Conservation (phyloP, 495 filamentous ascomycete genomes). For the Podospora sp. region DNA sequence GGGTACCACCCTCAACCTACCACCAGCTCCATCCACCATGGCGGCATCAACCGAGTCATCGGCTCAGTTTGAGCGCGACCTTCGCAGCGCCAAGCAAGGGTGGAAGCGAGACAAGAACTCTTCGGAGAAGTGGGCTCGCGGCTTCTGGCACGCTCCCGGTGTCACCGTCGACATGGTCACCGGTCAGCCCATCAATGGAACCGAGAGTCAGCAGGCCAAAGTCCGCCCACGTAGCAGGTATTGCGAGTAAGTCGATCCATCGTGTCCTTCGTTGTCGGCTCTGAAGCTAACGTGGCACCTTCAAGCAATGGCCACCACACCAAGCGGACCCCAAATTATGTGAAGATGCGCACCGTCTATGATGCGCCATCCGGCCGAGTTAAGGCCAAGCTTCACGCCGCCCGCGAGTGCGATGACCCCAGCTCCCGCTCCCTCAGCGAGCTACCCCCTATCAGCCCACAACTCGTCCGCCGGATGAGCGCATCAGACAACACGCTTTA, state of each 20-base stretch:
- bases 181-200: conserved; percentile 22
- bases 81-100: conserved; percentile 46
- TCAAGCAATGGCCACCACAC: conserved; percentile 19
- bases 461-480: conserved; percentile 27
- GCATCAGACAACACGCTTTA: conserved; percentile 45
- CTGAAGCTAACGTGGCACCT: conserved; percentile 6
- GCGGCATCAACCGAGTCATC: conserved; percentile 24
- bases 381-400: conserved; percentile 35
- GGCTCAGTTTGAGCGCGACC: conserved; percentile 41
- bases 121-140: conserved; percentile 44
- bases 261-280: not conserved
- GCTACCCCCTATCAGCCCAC: conserved; percentile 28
- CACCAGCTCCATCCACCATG: conserved; percentile 17
- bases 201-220: conserved; percentile 35
- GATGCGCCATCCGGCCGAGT: conserved; percentile 24
- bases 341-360: conserved; percentile 34
- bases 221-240: conserved; percentile 30
- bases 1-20: not conserved
- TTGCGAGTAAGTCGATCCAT: conserved; percentile 18
- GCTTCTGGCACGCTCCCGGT: conserved; percentile 34
- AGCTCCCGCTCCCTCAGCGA: conserved; percentile 19
- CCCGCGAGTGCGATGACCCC: conserved; percentile 38
- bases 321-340: conserved; percentile 40
- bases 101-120: conserved; percentile 50
- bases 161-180: conserved; percentile 20